Percentiles rank a stretch among this genome's conserved stretches.
Conservation (phyloP, 2,329 filamentous ascomycete species). For the Fusarium brevicatenulatum region DNA sequence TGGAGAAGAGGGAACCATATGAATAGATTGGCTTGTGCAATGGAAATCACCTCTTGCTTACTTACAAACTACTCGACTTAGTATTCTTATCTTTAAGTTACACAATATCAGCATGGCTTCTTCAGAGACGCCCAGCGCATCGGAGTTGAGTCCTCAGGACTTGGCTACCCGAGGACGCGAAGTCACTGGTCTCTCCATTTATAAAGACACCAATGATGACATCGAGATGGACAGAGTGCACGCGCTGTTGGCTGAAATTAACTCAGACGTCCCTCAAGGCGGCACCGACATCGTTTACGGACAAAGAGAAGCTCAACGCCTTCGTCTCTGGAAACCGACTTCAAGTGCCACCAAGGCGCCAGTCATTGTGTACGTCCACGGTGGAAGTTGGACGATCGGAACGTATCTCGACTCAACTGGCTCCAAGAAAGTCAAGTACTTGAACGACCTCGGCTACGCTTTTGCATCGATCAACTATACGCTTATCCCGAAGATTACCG, state of each 20-base stretch:
- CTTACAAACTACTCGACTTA: fast-evolving
- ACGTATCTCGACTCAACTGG: conserved; percentile 11
- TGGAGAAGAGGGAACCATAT: neutral
- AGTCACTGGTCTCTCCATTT: neutral
- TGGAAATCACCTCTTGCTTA: too few species aligned
- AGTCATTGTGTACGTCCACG: neutral
- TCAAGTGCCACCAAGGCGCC: neutral
- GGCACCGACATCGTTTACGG: neutral
- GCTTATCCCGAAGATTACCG: neutral
- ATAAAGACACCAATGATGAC: neutral
- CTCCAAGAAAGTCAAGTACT: neutral
- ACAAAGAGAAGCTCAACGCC: neutral
- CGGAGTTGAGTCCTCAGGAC: neutral
- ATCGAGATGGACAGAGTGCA: neutral
- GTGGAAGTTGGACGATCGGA: conserved; percentile 6
- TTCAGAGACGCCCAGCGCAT: neutral
- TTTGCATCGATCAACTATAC: conserved; percentile 2
- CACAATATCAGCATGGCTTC: neutral
- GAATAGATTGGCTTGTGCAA: neutral
- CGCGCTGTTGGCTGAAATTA: neutral
- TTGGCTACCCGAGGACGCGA: neutral
- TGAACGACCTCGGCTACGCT: neutral
- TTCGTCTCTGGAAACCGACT: neutral
- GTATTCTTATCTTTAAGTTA: fast-evolving
- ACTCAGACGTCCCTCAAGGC: neutral